Base-by-base conservation (phyloP, 345 rosid genomes). In the Luvunga scandens region DNA sequence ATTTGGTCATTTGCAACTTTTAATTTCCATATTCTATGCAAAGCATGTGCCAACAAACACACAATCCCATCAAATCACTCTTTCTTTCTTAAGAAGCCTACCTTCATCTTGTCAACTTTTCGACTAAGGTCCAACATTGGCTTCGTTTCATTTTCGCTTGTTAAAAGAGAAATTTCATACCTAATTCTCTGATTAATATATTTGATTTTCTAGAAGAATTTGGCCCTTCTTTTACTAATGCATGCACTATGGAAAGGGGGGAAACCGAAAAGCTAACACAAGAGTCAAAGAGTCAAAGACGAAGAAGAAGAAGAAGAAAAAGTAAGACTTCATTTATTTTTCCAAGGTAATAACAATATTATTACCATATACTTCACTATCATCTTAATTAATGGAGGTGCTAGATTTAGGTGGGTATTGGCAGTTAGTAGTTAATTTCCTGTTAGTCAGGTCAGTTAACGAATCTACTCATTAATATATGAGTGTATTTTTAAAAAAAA, bases 371-470 rank as follows among this genome's bases (percentile, higher is more conserved):
- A 34, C 56, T 31, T n/a, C 45, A 39, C 19, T 69, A 61, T 36
- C 48, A 19, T 71, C n/a, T 56, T 72, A 64, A 38, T 45, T 36
- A 50, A 45, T 24, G 34, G 60, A 66, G 53, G 50, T 62, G 69
- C 13, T 56, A 31, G 50, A 56, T 76, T 67, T 76, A 68, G 82
- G 84, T 81, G 80, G 78, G 57, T 18, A 62, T 66, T 75, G 84
- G 82, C 84, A 81, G 86, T 84, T 84, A 77, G 84, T 72, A 84
- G 80, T 81, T 84, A 81, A 61, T 75, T 70, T 71, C 63, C 24
- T 25, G 75, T 36, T 42, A 13, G 33, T 73, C 59, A 76, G 69
- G 62, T 80, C 79, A 77, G 81, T 80, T 80, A 64, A 65, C 65
- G 79, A 80, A 77, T 77, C 73, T 59, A 12, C 70, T 57, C 42